These are phyloP conservation scores for Leucocoprinus sp. DNA, from an alignment of 768 basidiomycete genomes.

Conservation along the genomic window DNA sequence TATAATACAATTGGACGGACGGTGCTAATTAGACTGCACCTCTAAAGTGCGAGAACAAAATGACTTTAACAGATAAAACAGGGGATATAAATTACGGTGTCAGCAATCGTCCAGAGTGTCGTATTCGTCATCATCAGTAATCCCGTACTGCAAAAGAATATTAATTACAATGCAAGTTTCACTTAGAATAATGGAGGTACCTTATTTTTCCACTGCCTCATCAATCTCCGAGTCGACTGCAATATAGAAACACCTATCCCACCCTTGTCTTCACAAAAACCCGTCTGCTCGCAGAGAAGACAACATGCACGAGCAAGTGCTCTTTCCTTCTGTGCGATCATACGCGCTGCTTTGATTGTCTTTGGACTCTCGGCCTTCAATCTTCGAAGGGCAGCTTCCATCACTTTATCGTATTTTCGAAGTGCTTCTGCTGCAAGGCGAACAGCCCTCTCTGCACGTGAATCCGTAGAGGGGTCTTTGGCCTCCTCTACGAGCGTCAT, in stretches of 20 bases:
- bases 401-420: constrained; percentile 26
- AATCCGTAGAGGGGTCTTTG: constrained; percentile 32
- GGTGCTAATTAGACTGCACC: not conserved
- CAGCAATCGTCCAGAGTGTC: constrained; percentile 9
- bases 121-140: constrained; percentile 7
- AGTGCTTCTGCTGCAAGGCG: constrained; percentile 27
- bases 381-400: constrained; percentile 27
- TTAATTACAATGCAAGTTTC: not conserved
- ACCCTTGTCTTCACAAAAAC: constrained; percentile 32
- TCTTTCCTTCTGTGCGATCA: constrained; percentile 30
- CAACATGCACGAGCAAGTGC: constrained; percentile 33
- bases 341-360: constrained; percentile 22
- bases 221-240: constrained; percentile 26
- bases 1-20: constrained; percentile 2
- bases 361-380: constrained; percentile 33
- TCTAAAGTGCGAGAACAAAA: not conserved
- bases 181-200: constrained; percentile 15
- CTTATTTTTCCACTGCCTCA: constrained; percentile 35
- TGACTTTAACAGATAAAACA: not conserved
- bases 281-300: constrained; percentile 38
- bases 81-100: not conserved
- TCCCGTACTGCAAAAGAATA: constrained; percentile 18
- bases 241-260: constrained; percentile 33
- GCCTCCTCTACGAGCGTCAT: constrained; percentile 39
- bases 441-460: constrained; percentile 30